Conservation (phyloP, 768 basidiomycete genomes). For the Russula olivacea region DNA sequence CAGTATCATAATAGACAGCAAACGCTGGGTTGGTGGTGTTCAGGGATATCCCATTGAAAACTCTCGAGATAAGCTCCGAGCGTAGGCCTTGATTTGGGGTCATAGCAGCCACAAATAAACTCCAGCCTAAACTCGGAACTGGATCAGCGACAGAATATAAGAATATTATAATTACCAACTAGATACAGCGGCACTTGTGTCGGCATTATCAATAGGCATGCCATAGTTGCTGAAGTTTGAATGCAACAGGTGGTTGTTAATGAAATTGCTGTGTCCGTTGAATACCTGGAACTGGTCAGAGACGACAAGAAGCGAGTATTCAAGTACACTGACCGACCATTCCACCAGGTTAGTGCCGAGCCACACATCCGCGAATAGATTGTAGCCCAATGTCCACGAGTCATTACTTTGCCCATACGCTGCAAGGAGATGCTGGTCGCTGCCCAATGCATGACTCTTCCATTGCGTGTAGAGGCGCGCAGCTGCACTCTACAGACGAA, state of each 20-base stretch:
- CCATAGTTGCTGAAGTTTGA: conserved; percentile 5
- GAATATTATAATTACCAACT: neutral
- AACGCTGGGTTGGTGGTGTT: neutral
- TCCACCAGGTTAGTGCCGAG: conserved; percentile 48
- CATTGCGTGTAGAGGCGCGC: conserved; percentile 6
- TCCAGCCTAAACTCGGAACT: conserved; percentile 6
- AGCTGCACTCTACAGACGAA: neutral
- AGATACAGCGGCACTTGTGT: neutral
- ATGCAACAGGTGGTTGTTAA: neutral
- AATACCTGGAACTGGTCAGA: conserved; percentile 14
- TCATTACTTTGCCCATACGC: conserved; percentile 6
- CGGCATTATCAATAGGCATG: conserved; percentile 12
- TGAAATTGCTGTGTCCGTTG: conserved; percentile 10
- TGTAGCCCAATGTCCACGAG: conserved; percentile 59
- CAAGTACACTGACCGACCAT: conserved; percentile 13
- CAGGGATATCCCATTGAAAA: too few species aligned
- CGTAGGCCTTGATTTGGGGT: conserved; percentile 1
- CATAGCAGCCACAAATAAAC: conserved; percentile 17
- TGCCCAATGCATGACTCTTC: conserved; percentile 6
- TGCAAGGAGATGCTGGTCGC: conserved; percentile 6
- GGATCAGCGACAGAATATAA: neutral
- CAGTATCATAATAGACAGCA: conserved; percentile 6
- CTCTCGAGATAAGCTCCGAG: conserved; percentile 3
- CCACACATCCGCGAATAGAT: conserved; percentile 56
- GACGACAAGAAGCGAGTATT: neutral